phyloP scores from a whole-genome alignment of 768 basidiomycete genomes.

The Pisolithus tinctorius region DNA sequence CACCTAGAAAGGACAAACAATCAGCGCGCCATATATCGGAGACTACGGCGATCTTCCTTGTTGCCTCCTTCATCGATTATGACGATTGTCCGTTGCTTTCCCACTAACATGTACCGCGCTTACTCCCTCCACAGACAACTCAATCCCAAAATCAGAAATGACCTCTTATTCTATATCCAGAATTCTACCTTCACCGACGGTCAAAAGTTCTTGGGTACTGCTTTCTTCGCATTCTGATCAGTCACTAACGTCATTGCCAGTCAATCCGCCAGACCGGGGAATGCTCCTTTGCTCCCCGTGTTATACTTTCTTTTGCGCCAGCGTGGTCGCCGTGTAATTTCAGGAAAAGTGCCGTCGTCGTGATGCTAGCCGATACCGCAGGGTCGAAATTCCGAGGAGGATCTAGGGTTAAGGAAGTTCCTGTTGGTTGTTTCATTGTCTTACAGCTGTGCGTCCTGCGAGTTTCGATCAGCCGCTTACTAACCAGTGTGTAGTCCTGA shows the following conservation, averaged over 20 bases:
- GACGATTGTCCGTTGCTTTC: constrained; percentile 44
- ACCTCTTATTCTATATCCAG: constrained; percentile 28
- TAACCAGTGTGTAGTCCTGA: constrained; percentile 37
- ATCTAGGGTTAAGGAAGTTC: constrained; percentile 30
- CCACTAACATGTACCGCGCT: constrained; percentile 25
- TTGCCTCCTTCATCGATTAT: constrained; percentile 51
- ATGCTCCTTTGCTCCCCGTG: constrained; percentile 37
- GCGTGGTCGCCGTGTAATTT: constrained; percentile 22
- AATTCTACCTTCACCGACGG: constrained; percentile 18
- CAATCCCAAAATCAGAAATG: constrained; percentile 32
- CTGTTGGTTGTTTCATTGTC: constrained; percentile 43
- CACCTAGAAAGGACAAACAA: constrained; percentile 22
- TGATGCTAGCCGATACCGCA: constrained; percentile 41
- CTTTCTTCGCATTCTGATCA: not conserved
- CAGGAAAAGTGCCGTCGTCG: constrained; percentile 34
- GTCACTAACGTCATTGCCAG: constrained; percentile 11
- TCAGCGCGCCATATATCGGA: constrained; percentile 14
- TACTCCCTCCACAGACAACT: constrained; percentile 32
- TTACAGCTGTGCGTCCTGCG: constrained; percentile 42
- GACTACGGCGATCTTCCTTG: constrained; percentile 38
- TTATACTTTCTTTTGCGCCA: constrained; percentile 42
- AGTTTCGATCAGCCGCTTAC: not conserved
- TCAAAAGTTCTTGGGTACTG: constrained; percentile 36
- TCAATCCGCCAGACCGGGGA: constrained; percentile 20
- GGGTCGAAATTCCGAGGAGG: constrained; percentile 32